These are phyloP conservation scores for Vachellia collinsii DNA, from an alignment of 306 rosid genomes.

Conservation along the genomic window DNA sequence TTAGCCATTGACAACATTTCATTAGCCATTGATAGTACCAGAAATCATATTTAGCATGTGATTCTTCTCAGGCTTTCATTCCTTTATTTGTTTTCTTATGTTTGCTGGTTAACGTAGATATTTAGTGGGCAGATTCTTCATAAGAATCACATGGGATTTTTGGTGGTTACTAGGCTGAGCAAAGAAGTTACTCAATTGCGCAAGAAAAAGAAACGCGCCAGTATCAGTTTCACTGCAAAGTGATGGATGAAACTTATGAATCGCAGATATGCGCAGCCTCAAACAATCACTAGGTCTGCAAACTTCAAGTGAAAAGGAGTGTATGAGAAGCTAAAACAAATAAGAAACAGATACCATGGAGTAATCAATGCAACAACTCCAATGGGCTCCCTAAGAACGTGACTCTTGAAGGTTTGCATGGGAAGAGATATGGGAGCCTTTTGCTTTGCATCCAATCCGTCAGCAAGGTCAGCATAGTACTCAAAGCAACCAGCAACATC, in stretches of 20 bases:
- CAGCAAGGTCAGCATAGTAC: slow-evolving; percentile 88
- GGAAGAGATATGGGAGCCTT: slow-evolving; percentile 73
- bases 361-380: slow-evolving; percentile 87
- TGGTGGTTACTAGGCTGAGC: background rate
- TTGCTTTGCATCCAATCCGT: slow-evolving; percentile 81
- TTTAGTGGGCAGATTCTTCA: background rate
- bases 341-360: slow-evolving; percentile 63
- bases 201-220: background rate
- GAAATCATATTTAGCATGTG: background rate
- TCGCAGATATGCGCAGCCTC: background rate
- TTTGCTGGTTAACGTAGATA: background rate
- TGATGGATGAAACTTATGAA: background rate
- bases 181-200: background rate
- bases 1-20: background rate
- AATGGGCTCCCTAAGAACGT: slow-evolving; percentile 78
- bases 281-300: background rate
- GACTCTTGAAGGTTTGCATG: slow-evolving; percentile 64
- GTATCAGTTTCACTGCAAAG: slow-evolving; percentile 7
- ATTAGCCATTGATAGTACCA: background rate
- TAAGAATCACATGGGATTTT: background rate
- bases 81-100: background rate
- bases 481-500: slow-evolving; percentile 82
- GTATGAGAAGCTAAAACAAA: background rate
- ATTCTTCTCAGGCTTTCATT: background rate
- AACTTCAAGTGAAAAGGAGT: background rate